Evolutionary conservation across 2,329 filamentous ascomycete genomes (phyloP), one percentile per base, ranked within the genome.

Genomic region (Ophiostoma sp.): DNA sequence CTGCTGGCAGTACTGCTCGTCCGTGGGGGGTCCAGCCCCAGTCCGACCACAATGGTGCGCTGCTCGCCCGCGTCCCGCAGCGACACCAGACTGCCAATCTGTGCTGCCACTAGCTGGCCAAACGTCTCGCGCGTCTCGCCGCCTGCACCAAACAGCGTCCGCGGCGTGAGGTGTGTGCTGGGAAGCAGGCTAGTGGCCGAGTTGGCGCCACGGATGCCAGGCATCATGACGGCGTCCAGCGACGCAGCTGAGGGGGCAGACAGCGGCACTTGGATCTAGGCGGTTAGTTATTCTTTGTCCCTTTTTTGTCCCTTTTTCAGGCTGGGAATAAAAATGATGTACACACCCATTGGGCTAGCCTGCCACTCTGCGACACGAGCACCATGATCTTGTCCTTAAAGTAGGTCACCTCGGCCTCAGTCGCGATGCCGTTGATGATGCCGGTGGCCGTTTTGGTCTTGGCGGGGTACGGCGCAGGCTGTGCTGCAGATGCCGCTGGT

Each of bases 331-430:
- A 5, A 27, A 3, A 52, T 0, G 13, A 1, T 5, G 15, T 31
- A n/a, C 81, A 69, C 83, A 97, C 93, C 95, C 95, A 99, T 84
- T 98, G 95, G 27, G 92, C 91, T 66, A 98, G 81, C 71, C 90
- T 87, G 7, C 94, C 94, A 72, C 90, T 87, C 80, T 98, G 95
- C 0, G 91, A 92, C 72, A 98, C 85, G 0, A 93, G 97, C 73
- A 99, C 83, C 75, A 99, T 81, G 75, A 99, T 93, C 80, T 93
- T 96, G 84, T 98, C 95, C 10, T 89, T 85, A 80, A 98, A 98
- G 75, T 84, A 87, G 69, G 93, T 83, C 13, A 85, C 85, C 54
- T 87, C 89, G 44, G 92, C 89, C 74, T 93, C 88, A 1, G 95
- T 98, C 48, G 84, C 79, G 31, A 89, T 79, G 39, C 87, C 88